Evolutionary conservation across 495 filamentous ascomycete genomes (phyloP), one percentile per base, ranked within the genome.

Genomic region (Aspergillus cavernicola): DNA sequence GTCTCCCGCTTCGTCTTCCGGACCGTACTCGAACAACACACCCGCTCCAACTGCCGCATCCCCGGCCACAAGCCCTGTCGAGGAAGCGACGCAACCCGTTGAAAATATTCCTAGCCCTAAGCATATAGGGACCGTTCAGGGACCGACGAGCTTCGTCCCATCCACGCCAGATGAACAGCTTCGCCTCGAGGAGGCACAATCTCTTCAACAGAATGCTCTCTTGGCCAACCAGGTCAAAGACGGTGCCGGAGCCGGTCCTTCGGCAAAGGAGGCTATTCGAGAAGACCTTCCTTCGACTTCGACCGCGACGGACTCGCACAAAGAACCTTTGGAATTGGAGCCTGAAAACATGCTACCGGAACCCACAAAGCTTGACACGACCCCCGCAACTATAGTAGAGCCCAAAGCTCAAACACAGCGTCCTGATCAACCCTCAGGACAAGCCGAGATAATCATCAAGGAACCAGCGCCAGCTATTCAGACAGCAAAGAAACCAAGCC

Each of bases 161-260:
- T 70, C 75, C 2, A 77, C 75, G 8, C 74, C 77, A 0, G 71
- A 79, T 53, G 76, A 75, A 53, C 77, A 79, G 50, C 62, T 79
- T 50, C 69, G 70, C 6, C 28, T 79, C 39, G 77, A 80, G 57
- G 77, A 77, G 56, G 73, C 71, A 11, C 75, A 72, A 29, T 72
- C 75, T 13, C 58, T 72, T 39, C 67, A 64, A 31, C 61, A 66
- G 19, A 65, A 44, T 16, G 50, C 59, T 11, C 48, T 68, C 4
- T 31, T 55, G 36, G 55, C 61, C 10, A 64, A 40, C n/a, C 60
- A 64, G 18, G 31, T 53, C 11, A 60, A 56, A 4, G 62, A 67
- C 42, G 46, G 39, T 4, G 51, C 37, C n/a, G 39, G 45, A 15
- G 19, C 40, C 6, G 55, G 19, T 1, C 46, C 62, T 41, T 47